Evolutionary conservation across 2,329 filamentous ascomycete species (phyloP).

Genomic region (Huntiella moniliformis): DNA sequence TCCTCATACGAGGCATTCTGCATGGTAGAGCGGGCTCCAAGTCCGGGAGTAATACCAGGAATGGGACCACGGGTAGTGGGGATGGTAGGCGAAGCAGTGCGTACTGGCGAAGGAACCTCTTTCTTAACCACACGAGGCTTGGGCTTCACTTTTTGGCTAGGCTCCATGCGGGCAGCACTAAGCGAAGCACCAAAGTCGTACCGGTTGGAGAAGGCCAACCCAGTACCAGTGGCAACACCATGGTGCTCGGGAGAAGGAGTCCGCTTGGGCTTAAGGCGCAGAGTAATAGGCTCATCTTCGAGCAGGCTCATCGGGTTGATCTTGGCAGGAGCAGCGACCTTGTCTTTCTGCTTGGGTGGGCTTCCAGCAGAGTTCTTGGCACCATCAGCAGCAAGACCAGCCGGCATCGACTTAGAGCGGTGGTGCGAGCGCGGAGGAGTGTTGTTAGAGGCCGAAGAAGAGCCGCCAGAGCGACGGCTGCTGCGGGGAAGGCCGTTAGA

Average conservation of each 20-base stretch:
- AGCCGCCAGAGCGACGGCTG: constrained; percentile 29
- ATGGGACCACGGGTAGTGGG: neutral
- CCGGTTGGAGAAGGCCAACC: constrained; percentile 59
- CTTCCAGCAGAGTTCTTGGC: neutral
- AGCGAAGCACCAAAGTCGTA: constrained; percentile 95
- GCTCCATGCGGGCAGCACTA: constrained; percentile 53
- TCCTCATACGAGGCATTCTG: constrained; percentile 88
- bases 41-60: constrained; percentile 22
- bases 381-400: constrained; percentile 41
- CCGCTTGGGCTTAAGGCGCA: constrained; percentile 57
- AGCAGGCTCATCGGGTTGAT: constrained; percentile 24
- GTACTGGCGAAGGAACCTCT: neutral
- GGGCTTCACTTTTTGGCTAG: constrained; percentile 8
- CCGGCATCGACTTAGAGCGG: constrained; percentile 35
- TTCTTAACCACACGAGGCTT: constrained; percentile 37
- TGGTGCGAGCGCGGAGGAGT: constrained; percentile 14
- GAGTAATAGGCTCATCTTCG: constrained; percentile 36
- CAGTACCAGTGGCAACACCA: constrained; percentile 5
- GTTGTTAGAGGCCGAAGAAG: constrained; percentile 13
- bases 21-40: constrained; percentile 38
- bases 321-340: neutral
- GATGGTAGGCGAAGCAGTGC: constrained; percentile 7
- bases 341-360: neutral
- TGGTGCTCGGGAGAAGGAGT: constrained; percentile 16
- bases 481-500: constrained; percentile 44